Evolutionary conservation across 108 stramenopile species (phyloP).

Genomic region (Discostella pseudostelligera): DNA sequence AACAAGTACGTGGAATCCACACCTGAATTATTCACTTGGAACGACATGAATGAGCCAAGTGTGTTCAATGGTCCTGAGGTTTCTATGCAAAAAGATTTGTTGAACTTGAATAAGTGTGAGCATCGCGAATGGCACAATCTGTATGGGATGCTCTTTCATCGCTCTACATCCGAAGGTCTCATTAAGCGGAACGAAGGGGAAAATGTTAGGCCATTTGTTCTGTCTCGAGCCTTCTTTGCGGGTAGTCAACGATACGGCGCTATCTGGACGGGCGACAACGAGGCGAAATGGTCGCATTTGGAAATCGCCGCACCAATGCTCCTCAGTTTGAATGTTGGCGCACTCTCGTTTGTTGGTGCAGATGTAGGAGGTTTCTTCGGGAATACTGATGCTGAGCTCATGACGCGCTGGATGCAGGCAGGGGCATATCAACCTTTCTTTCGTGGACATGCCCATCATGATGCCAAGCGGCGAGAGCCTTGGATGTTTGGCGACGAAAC

Average conservation of each 20-base stretch:
- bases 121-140: slow-evolving; percentile 99
- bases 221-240: slow-evolving; percentile 95
- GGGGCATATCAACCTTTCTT: slow-evolving; percentile 99
- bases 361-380: slow-evolving; percentile 99
- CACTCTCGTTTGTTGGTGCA: slow-evolving; percentile 95
- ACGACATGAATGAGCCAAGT: slow-evolving; percentile 98
- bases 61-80: slow-evolving; percentile 99
- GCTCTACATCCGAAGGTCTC: slow-evolving; percentile 93
- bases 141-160: slow-evolving; percentile 98
- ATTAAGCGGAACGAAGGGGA: slow-evolving; percentile 67
- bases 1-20: slow-evolving; percentile 93
- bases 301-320: slow-evolving; percentile 95
- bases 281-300: slow-evolving; percentile 93
- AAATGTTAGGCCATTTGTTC: slow-evolving; percentile 93
- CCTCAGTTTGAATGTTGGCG: slow-evolving; percentile 88
- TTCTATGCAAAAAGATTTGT: slow-evolving; percentile 91
- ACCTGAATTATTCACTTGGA: slow-evolving; percentile 95
- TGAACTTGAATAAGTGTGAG: slow-evolving; percentile 88
- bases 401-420: slow-evolving; percentile 98
- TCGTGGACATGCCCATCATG: slow-evolving; percentile 98
- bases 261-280: slow-evolving; percentile 99
- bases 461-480: slow-evolving; percentile 95
- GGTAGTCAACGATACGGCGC: slow-evolving; percentile 96
- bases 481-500: slow-evolving; percentile 97
- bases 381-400: slow-evolving; percentile 93